These are phyloP conservation scores for Penicillium hordei DNA, from an alignment of 2,329 filamentous ascomycete species.

Conservation along the genomic window DNA sequence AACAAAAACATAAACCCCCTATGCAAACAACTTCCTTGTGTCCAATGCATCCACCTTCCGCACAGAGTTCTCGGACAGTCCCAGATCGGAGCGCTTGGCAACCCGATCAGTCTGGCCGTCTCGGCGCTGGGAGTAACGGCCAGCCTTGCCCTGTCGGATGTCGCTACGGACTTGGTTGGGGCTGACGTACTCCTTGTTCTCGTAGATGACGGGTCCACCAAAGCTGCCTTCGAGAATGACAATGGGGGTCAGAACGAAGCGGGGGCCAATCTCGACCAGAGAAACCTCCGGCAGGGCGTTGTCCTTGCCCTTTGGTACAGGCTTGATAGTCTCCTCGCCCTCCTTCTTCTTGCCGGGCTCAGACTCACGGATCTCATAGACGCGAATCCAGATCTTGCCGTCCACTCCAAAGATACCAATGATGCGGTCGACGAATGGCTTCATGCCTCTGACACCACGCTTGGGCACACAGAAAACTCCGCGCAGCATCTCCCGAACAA, in stretches of 20 bases:
- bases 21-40: conserved; percentile 67
- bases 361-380: conserved; percentile 88
- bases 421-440: conserved; percentile 94
- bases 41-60: conserved; percentile 70
- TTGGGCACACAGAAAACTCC: conserved; percentile 92
- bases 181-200: conserved; percentile 96
- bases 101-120: conserved; percentile 72
- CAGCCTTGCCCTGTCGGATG: conserved; percentile 71
- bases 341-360: conserved; percentile 58
- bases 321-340: conserved; percentile 43
- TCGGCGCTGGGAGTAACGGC: conserved; percentile 71
- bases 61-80: conserved; percentile 64
- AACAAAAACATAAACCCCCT: conserved; percentile 39
- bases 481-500: conserved; percentile 80
- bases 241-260: conserved; percentile 90
- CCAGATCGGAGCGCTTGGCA: conserved; percentile 73
- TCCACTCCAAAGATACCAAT: conserved; percentile 89
- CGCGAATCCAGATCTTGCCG: conserved; percentile 92
- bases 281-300: conserved; percentile 69
- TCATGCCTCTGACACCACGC: conserved; percentile 75
- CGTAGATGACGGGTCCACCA: conserved; percentile 93
- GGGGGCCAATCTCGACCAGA: conserved; percentile 88
- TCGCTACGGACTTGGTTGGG: conserved; percentile 93
- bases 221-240: conserved; percentile 94
- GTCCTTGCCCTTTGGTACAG: conserved; percentile 47